Base-by-base conservation (phyloP, 352 stramenopile species). In the Albugo candida region DNA sequence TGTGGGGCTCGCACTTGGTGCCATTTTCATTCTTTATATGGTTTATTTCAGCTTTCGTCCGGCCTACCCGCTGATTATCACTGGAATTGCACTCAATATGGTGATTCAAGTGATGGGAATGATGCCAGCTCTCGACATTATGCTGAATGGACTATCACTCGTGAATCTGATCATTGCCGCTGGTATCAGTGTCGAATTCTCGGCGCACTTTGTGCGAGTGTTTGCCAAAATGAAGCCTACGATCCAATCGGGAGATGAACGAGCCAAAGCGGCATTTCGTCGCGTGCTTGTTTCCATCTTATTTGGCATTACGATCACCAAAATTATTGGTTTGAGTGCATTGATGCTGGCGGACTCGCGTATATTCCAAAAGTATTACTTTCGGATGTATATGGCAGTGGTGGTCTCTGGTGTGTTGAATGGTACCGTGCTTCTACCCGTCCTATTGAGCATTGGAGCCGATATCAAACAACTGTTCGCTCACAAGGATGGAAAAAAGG, bases 101-200 rank as follows among this genome's bases (percentile, higher is more conserved):
- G 66, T 75, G 24, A 52, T 77, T 27, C 61, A 62, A 2, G 66
- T 81, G 38, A 47, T 68, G 38, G 69, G 69, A 16, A 38, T 79
- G 48, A 79, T 81, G 69, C 58, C 64, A 51, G 63, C 69, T 14
- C 55, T 75, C 19, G 64, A 70, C 46, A 79, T 81, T 27, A 56
- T 77, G 53, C 53, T 59, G 21, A 59, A 59, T 48, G 53, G 53
- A 8, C 48, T 59, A n/a, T 58, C 50, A 20, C 38, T 59, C 4
- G 53, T 59, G 1, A 59, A 59, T 21, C 45, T 59, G 13, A 56
- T 59, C 21, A 56, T 59, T 24, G 48, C 48, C 1, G 53, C 39
- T 42, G 53, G 53, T 5, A 48, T 59, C 19, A 56, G 48, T 21
- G 53, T 59, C 21, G 53, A 59, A 41, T 59, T 59, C 51, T 57